Base-by-base conservation (phyloP, 1,139 yeast species). In the Trichomonascaceae sp. region DNA sequence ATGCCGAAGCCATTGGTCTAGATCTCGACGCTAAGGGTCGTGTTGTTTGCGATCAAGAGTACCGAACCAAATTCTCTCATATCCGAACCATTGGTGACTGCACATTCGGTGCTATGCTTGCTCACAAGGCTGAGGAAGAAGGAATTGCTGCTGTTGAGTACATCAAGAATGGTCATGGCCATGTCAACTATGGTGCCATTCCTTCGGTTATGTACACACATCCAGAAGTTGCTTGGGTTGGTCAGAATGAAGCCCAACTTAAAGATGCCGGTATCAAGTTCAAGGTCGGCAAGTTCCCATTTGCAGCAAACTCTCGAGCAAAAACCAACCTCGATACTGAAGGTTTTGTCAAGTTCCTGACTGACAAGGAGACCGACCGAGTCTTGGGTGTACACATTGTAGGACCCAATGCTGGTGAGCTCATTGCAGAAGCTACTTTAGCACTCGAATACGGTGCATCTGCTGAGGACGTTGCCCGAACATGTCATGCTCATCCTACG, bases 121-220 rank as follows among this genome's bases (percentile, higher is more conserved):
- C 99, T 60, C 99, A 95, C 82, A 95, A 95, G 81, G 99, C 99
- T 59, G 99, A 95, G 79, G 99, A 95, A 74, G 99, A 95, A 80
- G 99, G 97, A 74, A 85, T 95, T 66, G 99, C 99, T 57, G 99
- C 96, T 60, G 98, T 82, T 60, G 99, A 95, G 77, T 87, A 82
- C 79, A 84, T 95, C 72, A 88, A 89, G 79, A 75, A 75, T 63
- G 99, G 99, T 61, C 88, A 87, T 71, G 99, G 99, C 58, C 99
- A 95, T 70, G 98, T 95, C 64, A 95, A 95, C 83, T 95, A 95
- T 75, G 96, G 85, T 65, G 93, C 88, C 76, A 93, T 95, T 65
- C 99, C 99, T 63, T 83, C 96, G 46, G 99, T 95, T 63, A 91
- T 93, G 98, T 93, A 93, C 81, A 85, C 97, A 51, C 97, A 90